A percentile compares a stretch with the other conserved stretches of the same genome.
phyloP scores from a whole-genome alignment of 148 eudicot species.

The Hydrangea macrophylla region DNA sequence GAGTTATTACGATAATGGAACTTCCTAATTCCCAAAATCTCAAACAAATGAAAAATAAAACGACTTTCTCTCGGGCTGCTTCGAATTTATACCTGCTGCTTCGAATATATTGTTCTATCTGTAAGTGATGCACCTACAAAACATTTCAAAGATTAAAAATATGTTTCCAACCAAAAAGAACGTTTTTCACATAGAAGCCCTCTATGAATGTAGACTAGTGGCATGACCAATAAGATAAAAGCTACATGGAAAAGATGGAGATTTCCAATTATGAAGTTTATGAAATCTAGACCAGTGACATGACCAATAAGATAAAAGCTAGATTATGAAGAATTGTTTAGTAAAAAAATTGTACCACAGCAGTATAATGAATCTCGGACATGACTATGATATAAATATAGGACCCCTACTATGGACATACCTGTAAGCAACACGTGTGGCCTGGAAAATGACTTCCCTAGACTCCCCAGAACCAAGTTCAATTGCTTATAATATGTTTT shows the following conservation, averaged over 20 bases:
- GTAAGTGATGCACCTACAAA: no score
- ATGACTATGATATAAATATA: background rate
- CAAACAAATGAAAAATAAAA: no score
- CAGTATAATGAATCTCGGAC: background rate
- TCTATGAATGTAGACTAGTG: background rate
- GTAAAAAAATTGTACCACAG: background rate
- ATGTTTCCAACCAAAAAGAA: no score
- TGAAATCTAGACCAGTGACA: background rate
- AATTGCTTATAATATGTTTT: constrained; percentile 52
- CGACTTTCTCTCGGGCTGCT: no score
- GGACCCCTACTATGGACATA: constrained; percentile 16
- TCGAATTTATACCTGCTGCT: no score
- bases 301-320: background rate
- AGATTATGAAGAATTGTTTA: background rate
- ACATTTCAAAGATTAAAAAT: no score
- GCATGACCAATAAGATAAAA: no score
- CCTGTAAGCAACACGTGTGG: constrained; percentile 99
- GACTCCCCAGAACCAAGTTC: constrained; percentile 93
- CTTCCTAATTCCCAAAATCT: no score
- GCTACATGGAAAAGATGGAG: background rate
- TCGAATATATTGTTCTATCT: no score
- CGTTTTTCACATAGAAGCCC: no score
- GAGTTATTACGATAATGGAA: no score
- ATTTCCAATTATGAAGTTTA: background rate
- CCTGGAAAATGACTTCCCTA: constrained; percentile 78